phyloP scores from a whole-genome alignment of 495 filamentous ascomycete species.

The Penicillium soppii region DNA sequence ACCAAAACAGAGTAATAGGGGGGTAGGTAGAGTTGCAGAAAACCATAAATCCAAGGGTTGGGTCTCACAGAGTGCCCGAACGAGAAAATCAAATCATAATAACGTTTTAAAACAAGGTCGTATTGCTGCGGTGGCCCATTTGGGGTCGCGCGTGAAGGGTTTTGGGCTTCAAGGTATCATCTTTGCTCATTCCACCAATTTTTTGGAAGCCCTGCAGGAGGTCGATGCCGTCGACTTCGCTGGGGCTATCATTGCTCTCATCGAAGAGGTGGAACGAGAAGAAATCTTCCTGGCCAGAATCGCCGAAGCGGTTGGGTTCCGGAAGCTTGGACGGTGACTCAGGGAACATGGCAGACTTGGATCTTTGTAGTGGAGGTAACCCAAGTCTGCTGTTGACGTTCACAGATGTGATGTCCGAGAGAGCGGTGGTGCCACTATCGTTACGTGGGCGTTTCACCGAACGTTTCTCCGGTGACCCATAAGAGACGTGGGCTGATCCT shows the following conservation, averaged over 20 bases:
- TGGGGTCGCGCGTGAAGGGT: conserved; percentile 37
- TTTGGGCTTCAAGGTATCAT: conserved; percentile 28
- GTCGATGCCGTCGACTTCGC: conserved; percentile 71
- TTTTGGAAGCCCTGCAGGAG: conserved; percentile 87
- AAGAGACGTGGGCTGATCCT: conserved; percentile 47
- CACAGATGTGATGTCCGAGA: conserved; percentile 63
- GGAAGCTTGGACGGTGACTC: conserved; percentile 47
- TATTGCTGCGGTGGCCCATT: conserved; percentile 40
- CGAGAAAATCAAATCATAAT: not conserved
- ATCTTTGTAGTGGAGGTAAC: conserved; percentile 32
- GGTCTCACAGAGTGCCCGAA: not conserved
- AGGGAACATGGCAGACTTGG: conserved; percentile 45
- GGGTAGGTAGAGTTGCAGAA: conserved; percentile 1
- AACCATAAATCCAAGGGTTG: not conserved
- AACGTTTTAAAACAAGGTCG: conserved; percentile 39
- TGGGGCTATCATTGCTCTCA: conserved; percentile 48
- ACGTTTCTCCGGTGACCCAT: conserved; percentile 75
- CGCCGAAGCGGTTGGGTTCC: conserved; percentile 56
- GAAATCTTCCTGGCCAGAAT: conserved; percentile 58
- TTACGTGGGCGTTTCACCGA: conserved; percentile 62
- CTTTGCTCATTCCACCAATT: conserved; percentile 61
- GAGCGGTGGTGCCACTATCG: conserved; percentile 50
- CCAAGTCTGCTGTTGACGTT: conserved; percentile 50
- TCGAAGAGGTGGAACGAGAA: conserved; percentile 61
- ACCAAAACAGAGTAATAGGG: conserved; percentile 9